Percentiles rank a stretch among this genome's conserved stretches.
These are phyloP conservation scores for Ceratobasidium sp. DNA, from an alignment of 1,284 basidiomycete genomes.

Conservation along the genomic window DNA sequence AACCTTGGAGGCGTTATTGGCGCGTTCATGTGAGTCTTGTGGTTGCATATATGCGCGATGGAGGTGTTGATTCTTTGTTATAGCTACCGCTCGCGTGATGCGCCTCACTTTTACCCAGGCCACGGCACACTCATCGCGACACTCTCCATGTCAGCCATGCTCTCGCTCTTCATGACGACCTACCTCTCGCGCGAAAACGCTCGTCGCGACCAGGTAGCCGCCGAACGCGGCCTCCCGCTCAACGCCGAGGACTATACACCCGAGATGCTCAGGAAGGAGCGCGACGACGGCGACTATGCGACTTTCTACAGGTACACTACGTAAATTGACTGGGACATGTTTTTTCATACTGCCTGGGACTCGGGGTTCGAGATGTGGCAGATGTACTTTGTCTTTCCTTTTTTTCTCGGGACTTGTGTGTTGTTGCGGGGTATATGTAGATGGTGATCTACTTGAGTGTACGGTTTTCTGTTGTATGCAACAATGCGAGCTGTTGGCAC, in stretches of 20 bases:
- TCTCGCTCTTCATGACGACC: slow-evolving; percentile 39
- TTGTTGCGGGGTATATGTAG: slow-evolving; percentile 8
- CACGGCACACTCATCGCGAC: slow-evolving; percentile 45
- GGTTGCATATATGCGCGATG: not conserved
- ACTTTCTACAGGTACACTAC: slow-evolving; percentile 37
- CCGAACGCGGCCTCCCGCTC: slow-evolving; percentile 25
- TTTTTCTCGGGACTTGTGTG: not conserved
- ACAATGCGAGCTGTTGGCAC: not conserved
- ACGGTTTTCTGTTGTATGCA: slow-evolving; percentile 5
- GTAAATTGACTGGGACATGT: not conserved
- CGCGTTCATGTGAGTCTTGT: slow-evolving; percentile 53
- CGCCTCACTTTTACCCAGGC: slow-evolving; percentile 46
- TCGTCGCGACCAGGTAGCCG: slow-evolving; percentile 38
- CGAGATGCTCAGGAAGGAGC: slow-evolving; percentile 43
- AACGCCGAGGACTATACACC: slow-evolving; percentile 36
- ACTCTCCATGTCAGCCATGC: slow-evolving; percentile 41
- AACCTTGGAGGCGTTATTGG: slow-evolving; percentile 55
- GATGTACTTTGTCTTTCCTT: slow-evolving; percentile 14
- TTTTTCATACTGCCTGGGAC: not conserved
- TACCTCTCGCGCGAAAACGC: slow-evolving; percentile 43
- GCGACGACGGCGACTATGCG: slow-evolving; percentile 30
- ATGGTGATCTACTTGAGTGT: not conserved
- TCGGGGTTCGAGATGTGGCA: not conserved
- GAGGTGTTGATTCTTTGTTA: not conserved
- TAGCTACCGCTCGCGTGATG: slow-evolving; percentile 44